These are phyloP conservation scores for Epichloe typhina DNA, from an alignment of 2,329 filamentous ascomycete species.

Conservation along the genomic window DNA sequence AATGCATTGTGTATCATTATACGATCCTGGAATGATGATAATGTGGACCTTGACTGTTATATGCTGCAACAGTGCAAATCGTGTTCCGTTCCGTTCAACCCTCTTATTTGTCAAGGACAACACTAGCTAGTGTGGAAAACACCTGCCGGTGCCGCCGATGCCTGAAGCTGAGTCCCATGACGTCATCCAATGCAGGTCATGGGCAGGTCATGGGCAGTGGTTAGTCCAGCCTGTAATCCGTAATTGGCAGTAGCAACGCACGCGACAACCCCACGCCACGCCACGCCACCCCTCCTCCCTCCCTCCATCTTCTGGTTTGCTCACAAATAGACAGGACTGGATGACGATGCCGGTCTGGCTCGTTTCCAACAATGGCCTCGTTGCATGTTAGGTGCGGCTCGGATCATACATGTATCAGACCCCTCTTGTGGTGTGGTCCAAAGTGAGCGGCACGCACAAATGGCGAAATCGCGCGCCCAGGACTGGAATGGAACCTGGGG, in stretches of 20 bases:
- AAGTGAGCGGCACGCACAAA: too few species aligned
- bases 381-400: too few species aligned
- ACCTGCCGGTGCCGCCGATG: conserved; percentile 4
- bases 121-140: neutral
- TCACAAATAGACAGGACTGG: neutral
- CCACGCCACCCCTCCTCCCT: neutral
- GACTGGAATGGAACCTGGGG: too few species aligned
- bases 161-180: neutral
- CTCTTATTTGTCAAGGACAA: too few species aligned
- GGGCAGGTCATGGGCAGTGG: neutral
- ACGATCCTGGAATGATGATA: neutral
- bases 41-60: neutral
- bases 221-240: neutral
- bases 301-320: neutral
- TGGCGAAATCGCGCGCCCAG: too few species aligned
- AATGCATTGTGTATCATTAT: neutral
- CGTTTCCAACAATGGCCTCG: too few species aligned
- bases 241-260: neutral
- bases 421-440: too few species aligned
- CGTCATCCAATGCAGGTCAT: neutral
- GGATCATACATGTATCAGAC: too few species aligned
- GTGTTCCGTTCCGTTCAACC: neutral
- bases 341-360: too few species aligned
- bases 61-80: neutral
- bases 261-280: too few species aligned